phyloP scores from a whole-genome alignment of 495 filamentous ascomycete genomes.

The Lophium mytilinum region DNA sequence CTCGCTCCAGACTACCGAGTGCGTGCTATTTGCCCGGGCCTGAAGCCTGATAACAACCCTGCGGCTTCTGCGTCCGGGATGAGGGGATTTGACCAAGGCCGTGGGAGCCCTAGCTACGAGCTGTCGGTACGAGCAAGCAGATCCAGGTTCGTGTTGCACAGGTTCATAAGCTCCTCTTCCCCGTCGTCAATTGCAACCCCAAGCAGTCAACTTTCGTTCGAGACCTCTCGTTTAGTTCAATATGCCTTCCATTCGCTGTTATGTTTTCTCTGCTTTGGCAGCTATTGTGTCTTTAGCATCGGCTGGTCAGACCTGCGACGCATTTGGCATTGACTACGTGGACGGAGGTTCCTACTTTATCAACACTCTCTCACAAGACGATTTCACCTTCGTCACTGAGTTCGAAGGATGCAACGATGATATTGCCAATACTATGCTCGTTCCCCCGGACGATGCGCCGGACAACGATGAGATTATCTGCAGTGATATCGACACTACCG shows the following conservation, averaged over 20 bases:
- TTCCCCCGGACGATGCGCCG: conserved; percentile 18
- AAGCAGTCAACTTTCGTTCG: neutral
- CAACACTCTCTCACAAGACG: conserved; percentile 27
- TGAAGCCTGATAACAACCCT: neutral
- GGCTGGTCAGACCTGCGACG: conserved; percentile 14
- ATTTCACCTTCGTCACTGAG: conserved; percentile 30
- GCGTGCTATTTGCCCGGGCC: neutral
- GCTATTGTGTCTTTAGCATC: conserved; percentile 10
- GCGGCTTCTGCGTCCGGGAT: neutral
- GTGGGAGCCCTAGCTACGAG: neutral
- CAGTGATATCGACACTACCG: conserved; percentile 22
- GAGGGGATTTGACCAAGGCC: neutral
- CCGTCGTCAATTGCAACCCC: neutral
- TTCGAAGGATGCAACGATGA: conserved; percentile 30
- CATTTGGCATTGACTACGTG: conserved; percentile 32
- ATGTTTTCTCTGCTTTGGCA: conserved; percentile 5
- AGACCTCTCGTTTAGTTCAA: neutral
- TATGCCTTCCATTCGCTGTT: conserved; percentile 15
- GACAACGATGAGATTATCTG: conserved; percentile 29
- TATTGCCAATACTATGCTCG: conserved; percentile 28
- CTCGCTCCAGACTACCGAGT: neutral
- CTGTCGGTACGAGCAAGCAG: neutral
- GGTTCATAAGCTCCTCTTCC: neutral
- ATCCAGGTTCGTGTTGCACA: neutral
- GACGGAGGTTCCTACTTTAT: conserved; percentile 31